Conservation (phyloP, 2,329 filamentous ascomycete species). For the Didymella sp. region DNA sequence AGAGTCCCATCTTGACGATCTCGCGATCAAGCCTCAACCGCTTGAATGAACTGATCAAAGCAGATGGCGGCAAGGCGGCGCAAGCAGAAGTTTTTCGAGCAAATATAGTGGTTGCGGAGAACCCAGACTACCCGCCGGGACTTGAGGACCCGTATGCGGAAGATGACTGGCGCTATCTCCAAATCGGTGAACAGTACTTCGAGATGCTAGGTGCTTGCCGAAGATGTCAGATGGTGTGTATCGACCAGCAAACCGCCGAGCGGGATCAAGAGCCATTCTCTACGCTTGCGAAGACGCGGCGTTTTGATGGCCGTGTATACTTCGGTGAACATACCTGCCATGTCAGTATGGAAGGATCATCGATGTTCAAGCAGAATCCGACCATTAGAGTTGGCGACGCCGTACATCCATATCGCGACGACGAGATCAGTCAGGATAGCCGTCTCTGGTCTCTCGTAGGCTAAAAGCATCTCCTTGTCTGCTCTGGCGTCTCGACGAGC, state of each 20-base stretch:
- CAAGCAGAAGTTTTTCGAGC: conserved; percentile 81
- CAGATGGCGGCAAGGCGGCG: conserved; percentile 68
- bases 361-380: conserved; percentile 42
- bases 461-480: conserved; percentile 20
- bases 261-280: conserved; percentile 85
- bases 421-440: conserved; percentile 36
- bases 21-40: conserved; percentile 79
- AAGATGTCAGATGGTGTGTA: conserved; percentile 94
- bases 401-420: conserved; percentile 41
- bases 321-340: conserved; percentile 80
- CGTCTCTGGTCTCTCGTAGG: conserved; percentile 35
- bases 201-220: conserved; percentile 83
- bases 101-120: conserved; percentile 76
- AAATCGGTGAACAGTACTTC: conserved; percentile 70
- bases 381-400: conserved; percentile 50
- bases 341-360: conserved; percentile 36
- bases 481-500: conserved; percentile 7
- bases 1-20: conserved; percentile 89
- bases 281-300: conserved; percentile 84
- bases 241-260: conserved; percentile 82
- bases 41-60: conserved; percentile 75
- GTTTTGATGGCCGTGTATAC: conserved; percentile 81
- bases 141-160: conserved; percentile 73
- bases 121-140: conserved; percentile 51
- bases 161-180: conserved; percentile 75